A percentile compares a stretch with the other conserved stretches of the same genome.
These are phyloP conservation scores for Fusarium pseudonygamai DNA, from an alignment of 2,329 filamentous ascomycete genomes.

Conservation along the genomic window DNA sequence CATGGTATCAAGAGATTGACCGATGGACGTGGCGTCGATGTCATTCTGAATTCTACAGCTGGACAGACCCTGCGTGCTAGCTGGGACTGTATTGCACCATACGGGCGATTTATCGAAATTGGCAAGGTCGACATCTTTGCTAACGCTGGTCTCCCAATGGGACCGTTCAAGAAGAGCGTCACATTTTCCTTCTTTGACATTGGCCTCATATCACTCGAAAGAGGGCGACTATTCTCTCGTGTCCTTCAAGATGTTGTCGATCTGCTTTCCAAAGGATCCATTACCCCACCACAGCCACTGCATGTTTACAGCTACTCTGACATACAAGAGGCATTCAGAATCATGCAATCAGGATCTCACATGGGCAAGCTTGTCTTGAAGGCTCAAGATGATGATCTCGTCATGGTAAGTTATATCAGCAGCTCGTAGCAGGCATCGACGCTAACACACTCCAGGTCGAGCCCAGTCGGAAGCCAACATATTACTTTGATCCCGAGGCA, in stretches of 20 bases:
- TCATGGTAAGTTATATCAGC: not conserved
- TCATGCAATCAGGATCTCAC: not conserved
- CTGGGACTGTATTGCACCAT: constrained; percentile 46
- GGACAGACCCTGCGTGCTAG: constrained; percentile 44
- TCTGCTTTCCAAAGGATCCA: not conserved
- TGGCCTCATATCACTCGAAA: not conserved
- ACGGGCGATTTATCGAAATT: constrained; percentile 49
- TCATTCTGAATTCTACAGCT: constrained; percentile 46
- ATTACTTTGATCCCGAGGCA: constrained; percentile 35
- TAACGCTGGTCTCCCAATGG: constrained; percentile 42
- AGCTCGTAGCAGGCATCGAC: too few relatives aligned
- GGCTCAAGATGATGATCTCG: not conserved
- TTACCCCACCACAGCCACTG: not conserved
- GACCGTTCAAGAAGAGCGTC: constrained; percentile 42
- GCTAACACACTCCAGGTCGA: constrained; percentile 29
- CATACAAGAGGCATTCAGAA: not conserved
- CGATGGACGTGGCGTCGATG: constrained; percentile 43
- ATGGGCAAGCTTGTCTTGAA: not conserved
- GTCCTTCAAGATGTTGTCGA: not conserved
- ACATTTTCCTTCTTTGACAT: constrained; percentile 30
- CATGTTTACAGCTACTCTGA: not conserved
- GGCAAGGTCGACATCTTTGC: constrained; percentile 45
- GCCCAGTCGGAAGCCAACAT: not conserved
- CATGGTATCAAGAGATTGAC: constrained; percentile 23
- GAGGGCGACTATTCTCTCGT: not conserved